phyloP scores from a whole-genome alignment of 345 rosid species.

The Gossypium arboreum region DNA sequence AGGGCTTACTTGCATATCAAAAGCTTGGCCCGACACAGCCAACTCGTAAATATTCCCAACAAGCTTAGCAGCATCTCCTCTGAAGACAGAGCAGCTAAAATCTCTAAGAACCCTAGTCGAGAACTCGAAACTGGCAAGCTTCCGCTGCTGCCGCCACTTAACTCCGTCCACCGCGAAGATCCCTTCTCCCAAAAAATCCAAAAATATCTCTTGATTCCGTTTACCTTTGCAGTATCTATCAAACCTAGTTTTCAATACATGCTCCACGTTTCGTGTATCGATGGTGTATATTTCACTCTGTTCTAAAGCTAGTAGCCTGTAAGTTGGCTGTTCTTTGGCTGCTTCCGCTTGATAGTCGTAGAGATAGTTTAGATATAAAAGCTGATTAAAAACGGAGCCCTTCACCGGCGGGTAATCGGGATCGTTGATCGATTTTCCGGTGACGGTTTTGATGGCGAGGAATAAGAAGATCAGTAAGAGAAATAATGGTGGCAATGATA shows the following conservation, averaged over 20 bases:
- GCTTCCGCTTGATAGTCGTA: slow-evolving; percentile 53
- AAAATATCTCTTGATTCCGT: slow-evolving; percentile 22
- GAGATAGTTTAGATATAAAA: slow-evolving; percentile 41
- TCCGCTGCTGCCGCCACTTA: slow-evolving; percentile 81
- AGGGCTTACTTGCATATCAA: slow-evolving; percentile 66
- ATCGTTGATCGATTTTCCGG: slow-evolving; percentile 44
- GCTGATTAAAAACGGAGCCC: slow-evolving; percentile 28
- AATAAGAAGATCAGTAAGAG: slow-evolving; percentile 20
- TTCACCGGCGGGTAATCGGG: too few relatives aligned
- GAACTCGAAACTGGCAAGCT: slow-evolving; percentile 73
- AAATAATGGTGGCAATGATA: slow-evolving; percentile 20
- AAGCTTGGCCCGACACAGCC: slow-evolving; percentile 30
- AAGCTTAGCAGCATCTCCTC: slow-evolving; percentile 50
- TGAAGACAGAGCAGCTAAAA: slow-evolving; percentile 64
- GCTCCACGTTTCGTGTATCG: slow-evolving; percentile 62
- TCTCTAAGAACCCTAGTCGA: slow-evolving; percentile 65
- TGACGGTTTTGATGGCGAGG: slow-evolving; percentile 29
- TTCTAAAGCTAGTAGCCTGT: slow-evolving; percentile 42
- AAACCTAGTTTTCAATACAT: slow-evolving; percentile 51
- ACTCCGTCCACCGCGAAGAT: slow-evolving; percentile 73
- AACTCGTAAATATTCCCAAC: slow-evolving; percentile 29
- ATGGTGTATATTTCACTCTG: slow-evolving; percentile 48
- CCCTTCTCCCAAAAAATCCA: slow-evolving; percentile 66
- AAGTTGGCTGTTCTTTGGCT: slow-evolving; percentile 42
- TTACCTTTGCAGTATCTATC: slow-evolving; percentile 53